Evolutionary conservation across 1,284 basidiomycete genomes (phyloP), one percentile per base, ranked within the genome.

Genomic region (Quambalaria eucalypti): DNA sequence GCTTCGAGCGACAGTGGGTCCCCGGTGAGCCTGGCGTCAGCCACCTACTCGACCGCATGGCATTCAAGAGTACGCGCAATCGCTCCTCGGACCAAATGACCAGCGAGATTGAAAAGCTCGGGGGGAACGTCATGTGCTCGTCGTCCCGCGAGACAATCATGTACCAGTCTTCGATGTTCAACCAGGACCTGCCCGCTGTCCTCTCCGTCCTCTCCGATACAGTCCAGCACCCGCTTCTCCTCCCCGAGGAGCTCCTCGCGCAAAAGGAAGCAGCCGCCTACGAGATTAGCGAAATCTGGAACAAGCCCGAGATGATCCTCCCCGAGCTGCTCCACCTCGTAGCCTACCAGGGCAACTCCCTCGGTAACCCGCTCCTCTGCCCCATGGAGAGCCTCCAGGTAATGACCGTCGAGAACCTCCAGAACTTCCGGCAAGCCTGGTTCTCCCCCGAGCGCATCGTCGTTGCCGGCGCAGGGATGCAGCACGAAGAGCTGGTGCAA

Each of bases 121-220:
- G 95, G 47, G 90, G 91, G 21, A 90, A 96, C 77, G 90, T 97
- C 57, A 82, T 88, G 76, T 91, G 88, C 73, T 86, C 90, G 7
- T 90, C 90, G 12, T 88, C 90, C 4, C 82, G 93, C 47, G 93
- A 98, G 77, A 85, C 90, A 33, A 90, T 97, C 77, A 91, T 96
- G 88, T 98, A 97, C 77, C 93, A 97, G 78, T 92, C 93, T 16
- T 89, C 90, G 47, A 87, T 96, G 71, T 95, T 93, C 76, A 85
- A 90, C 64, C 81, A 86, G 63, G 85, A 85, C 42, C 87, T 91
- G 1, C 84, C 86, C 4, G 81, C 85, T 16, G 90, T 91, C 6
- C 76, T 98, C 54, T 86, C 86, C 30, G 82, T 98, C 61, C 88
- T 98, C 58, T 84, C 91, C 30, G 92, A 96, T 76, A 95, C 92